Evolutionary conservation across 2,329 filamentous ascomycete species (phyloP).

Genomic region (Penicillium sp.): DNA sequence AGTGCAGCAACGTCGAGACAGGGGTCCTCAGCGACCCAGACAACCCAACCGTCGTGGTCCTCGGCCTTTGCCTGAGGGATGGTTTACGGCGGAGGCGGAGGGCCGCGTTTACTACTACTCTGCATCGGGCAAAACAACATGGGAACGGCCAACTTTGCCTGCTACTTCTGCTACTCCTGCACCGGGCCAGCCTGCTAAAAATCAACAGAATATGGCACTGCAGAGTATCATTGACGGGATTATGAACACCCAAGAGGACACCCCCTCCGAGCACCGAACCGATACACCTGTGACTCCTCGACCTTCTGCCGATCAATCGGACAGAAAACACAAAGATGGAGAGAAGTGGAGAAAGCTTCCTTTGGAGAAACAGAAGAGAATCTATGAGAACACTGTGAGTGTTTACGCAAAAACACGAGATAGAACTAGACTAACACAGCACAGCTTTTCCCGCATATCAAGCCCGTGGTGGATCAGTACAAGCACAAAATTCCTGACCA

Average conservation of each 20-base stretch:
- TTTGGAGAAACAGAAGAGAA: constrained; percentile 83
- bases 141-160: constrained; percentile 72
- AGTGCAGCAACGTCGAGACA: constrained; percentile 54
- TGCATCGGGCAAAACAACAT: constrained; percentile 72
- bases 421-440: constrained; percentile 15
- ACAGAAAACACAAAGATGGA: constrained; percentile 44
- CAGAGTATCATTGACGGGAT: constrained; percentile 85
- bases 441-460: constrained; percentile 80
- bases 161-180: constrained; percentile 59
- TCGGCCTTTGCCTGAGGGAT: constrained; percentile 72
- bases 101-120: constrained; percentile 83
- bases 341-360: constrained; percentile 50
- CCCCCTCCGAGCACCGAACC: constrained; percentile 51
- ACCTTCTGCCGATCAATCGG: constrained; percentile 51
- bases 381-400: constrained; percentile 90
- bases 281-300: constrained; percentile 66
- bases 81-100: constrained; percentile 73
- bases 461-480: constrained; percentile 82
- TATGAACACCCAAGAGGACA: constrained; percentile 65
- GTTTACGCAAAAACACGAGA: background rate
- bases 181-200: constrained; percentile 53
- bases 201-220: constrained; percentile 71
- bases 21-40: constrained; percentile 56
- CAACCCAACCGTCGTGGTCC: constrained; percentile 57
- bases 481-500: constrained; percentile 83